Percentiles rank a stretch among this genome's conserved stretches.
Conservation (phyloP, 441 rosid species). For the Euphorbia schlechtendalii region DNA sequence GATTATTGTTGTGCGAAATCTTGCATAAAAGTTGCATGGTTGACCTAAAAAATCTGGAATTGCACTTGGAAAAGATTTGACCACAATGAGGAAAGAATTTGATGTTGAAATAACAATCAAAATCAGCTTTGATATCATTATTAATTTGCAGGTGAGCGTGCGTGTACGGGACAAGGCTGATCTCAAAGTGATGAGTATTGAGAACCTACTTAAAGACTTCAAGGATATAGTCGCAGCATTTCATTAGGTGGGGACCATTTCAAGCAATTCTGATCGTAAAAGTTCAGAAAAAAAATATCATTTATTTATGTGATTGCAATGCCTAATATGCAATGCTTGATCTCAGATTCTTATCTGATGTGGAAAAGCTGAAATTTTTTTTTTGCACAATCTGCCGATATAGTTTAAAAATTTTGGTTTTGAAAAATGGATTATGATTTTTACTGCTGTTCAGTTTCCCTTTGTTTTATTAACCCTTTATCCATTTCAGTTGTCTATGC, state of each 20-base stretch:
- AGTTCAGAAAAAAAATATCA: constrained; percentile 1
- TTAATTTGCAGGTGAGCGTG: constrained; percentile 60
- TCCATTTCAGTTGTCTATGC: no score
- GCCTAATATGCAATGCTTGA: background rate
- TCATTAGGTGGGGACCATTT: constrained; percentile 33
- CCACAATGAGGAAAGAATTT: no score
- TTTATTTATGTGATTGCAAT: background rate
- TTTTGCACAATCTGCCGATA: background rate
- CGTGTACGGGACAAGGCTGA: constrained; percentile 73
- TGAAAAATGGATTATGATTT: no score
- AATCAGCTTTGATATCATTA: background rate
- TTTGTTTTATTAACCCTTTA: no score
- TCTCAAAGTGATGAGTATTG: constrained; percentile 54
- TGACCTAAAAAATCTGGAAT: background rate
- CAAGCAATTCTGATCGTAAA: background rate
- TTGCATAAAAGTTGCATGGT: background rate
- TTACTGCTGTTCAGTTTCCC: no score
- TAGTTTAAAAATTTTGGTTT: background rate
- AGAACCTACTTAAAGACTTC: constrained; percentile 53
- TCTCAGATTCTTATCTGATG: background rate
- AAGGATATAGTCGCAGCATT: constrained; percentile 51
- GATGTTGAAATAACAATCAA: no score
- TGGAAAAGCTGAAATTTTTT: background rate
- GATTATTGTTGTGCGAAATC: background rate
- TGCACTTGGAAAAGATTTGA: background rate